These are phyloP conservation scores for Dissophora globulifera DNA, from an alignment of 192 early-diverging fungal species.

Conservation along the genomic window DNA sequence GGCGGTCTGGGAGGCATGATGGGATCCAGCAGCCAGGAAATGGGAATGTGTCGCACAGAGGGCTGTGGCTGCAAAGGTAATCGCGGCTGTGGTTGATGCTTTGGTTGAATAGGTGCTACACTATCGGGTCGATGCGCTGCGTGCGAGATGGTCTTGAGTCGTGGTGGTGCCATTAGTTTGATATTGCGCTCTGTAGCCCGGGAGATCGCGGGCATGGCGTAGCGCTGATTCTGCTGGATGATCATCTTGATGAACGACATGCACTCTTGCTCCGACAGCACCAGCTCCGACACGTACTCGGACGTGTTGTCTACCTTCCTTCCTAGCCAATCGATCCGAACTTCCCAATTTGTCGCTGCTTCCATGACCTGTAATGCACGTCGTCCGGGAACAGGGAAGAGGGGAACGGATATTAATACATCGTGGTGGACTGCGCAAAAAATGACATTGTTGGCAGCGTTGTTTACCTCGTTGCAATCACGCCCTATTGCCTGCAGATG, in stretches of 20 bases:
- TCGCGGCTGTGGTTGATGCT: conserved; percentile 10
- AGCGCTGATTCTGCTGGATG: conserved; percentile 42
- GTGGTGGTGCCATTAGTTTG: conserved; percentile 36
- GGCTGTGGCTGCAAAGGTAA: conserved; percentile 10
- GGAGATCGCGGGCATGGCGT: conserved; percentile 50
- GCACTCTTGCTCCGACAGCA: conserved; percentile 48
- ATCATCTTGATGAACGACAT: conserved; percentile 53
- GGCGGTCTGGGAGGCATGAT: conserved; percentile 35
- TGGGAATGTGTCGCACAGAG: conserved; percentile 31
- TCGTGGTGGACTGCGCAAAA: neutral
- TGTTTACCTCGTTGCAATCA: conserved; percentile 23
- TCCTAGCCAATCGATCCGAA: conserved; percentile 48
- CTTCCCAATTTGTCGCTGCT: conserved; percentile 44
- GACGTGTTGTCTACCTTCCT: conserved; percentile 35
- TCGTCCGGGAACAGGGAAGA: no score
- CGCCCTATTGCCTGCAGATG: conserved; percentile 21
- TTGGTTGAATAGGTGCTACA: neutral
- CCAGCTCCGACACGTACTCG: conserved; percentile 49
- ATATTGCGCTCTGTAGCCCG: conserved; percentile 42
- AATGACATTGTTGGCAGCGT: neutral
- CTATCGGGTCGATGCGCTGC: neutral
- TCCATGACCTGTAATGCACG: conserved; percentile 16
- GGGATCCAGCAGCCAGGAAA: conserved; percentile 46
- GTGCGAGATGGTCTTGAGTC: conserved; percentile 18
- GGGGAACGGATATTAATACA: no score